These are phyloP conservation scores for Tylopilus balloui DNA, from an alignment of 768 basidiomycete genomes.

Conservation along the genomic window DNA sequence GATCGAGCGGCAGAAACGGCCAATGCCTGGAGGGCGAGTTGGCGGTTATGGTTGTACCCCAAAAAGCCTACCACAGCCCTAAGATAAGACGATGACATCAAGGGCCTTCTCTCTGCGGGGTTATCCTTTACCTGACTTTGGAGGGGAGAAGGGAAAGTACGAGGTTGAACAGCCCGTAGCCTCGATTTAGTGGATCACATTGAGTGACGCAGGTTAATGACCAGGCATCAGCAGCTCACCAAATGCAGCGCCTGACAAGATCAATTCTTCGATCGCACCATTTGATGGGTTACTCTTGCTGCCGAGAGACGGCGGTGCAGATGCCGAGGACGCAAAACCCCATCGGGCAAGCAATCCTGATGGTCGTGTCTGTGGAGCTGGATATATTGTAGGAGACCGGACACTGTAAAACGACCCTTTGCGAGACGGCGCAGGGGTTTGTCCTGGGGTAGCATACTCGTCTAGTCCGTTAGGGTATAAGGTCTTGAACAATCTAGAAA, in stretches of 20 bases:
- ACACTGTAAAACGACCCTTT: conserved; percentile 28
- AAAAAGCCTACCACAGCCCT: conserved; percentile 72
- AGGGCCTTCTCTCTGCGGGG: neutral
- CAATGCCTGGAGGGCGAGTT: conserved; percentile 62
- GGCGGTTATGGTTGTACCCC: conserved; percentile 70
- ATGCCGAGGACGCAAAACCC: conserved; percentile 14
- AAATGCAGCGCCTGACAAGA: conserved; percentile 74
- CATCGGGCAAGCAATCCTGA: conserved; percentile 39
- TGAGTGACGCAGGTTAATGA: neutral
- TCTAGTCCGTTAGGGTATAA: conserved; percentile 62
- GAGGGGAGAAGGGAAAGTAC: conserved; percentile 74
- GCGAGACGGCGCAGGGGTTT: conserved; percentile 33
- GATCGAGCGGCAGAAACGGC: conserved; percentile 60
- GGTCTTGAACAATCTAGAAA: conserved; percentile 57
- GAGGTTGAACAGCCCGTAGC: conserved; percentile 72
- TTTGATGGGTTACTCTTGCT: conserved; percentile 33
- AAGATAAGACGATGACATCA: neutral
- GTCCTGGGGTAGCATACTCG: conserved; percentile 36
- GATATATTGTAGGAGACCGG: conserved; percentile 7
- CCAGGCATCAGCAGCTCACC: conserved; percentile 39
- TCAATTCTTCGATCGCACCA: conserved; percentile 65
- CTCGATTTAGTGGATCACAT: conserved; percentile 13
- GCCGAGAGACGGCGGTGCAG: conserved; percentile 11
- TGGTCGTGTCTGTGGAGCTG: conserved; percentile 15
- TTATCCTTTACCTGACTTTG: conserved; percentile 51